Evolutionary conservation across 2,329 filamentous ascomycete genomes (phyloP).

Genomic region (Bipolaris gigantea): DNA sequence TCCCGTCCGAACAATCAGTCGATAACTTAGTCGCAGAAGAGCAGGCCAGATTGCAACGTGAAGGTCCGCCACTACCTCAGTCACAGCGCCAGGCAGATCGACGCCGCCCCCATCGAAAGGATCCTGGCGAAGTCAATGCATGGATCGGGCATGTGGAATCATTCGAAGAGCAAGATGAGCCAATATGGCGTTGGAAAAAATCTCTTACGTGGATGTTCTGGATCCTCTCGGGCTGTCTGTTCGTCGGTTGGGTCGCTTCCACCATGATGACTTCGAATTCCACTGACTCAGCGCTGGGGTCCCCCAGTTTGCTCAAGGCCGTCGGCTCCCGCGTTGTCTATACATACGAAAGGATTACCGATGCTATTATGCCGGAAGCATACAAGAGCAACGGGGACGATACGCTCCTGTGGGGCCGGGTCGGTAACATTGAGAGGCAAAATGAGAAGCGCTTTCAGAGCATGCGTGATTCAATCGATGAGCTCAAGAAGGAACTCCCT

Average conservation of each 20-base stretch:
- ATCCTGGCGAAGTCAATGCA: constrained; percentile 17
- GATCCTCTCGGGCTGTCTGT: constrained; percentile 6
- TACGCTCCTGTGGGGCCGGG: constrained; percentile 22
- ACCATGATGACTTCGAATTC: constrained; percentile 3
- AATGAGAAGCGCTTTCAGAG: constrained; percentile 16
- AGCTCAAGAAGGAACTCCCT: constrained; percentile 51
- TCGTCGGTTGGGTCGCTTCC: constrained; percentile 2
- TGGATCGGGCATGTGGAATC: constrained; percentile 24
- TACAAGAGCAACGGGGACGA: constrained; percentile 16
- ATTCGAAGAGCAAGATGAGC: constrained; percentile 16
- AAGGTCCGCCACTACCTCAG: constrained; percentile 16
- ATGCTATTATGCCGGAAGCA: constrained; percentile 20
- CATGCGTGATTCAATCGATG: constrained; percentile 20
- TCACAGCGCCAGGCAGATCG: constrained; percentile 2
- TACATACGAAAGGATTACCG: constrained; percentile 16
- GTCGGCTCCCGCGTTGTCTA: constrained; percentile 19
- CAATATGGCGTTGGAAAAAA: constrained; percentile 20
- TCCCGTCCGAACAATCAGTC: constrained; percentile 14
- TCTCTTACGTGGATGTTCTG: constrained; percentile 15
- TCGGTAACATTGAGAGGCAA: constrained; percentile 18
- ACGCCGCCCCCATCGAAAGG: constrained; percentile 9
- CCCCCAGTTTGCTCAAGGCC: constrained; percentile 17
- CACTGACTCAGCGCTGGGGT: constrained; percentile 9
- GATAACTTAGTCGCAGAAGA: constrained; percentile 23
- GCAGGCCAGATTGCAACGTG: constrained; percentile 19